Evolutionary conservation across 2,329 filamentous ascomycete species (phyloP).

Genomic region (Hypoxylon sp.): DNA sequence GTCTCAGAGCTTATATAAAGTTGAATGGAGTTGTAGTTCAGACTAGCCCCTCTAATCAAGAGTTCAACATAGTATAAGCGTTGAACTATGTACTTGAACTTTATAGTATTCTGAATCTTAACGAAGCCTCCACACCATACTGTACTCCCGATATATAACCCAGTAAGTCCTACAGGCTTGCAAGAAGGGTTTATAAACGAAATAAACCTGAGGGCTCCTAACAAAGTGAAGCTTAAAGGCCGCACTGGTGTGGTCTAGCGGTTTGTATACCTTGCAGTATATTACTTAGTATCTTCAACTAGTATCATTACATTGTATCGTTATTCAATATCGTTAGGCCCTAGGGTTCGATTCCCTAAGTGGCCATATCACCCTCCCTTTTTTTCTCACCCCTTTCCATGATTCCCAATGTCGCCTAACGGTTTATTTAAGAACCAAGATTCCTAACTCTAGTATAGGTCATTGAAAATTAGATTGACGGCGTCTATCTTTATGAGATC

Average conservation of each 20-base stretch:
- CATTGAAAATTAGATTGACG: no score
- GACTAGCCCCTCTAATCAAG: not conserved
- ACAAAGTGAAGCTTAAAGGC: constrained; percentile 4
- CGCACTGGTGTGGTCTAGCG: constrained; percentile 18
- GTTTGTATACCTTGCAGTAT: not conserved
- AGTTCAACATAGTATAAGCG: not conserved
- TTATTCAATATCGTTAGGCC: constrained; percentile 16
- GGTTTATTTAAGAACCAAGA: no score
- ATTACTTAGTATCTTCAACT: constrained; percentile 1
- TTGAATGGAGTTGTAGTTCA: not conserved
- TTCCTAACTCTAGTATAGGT: no score
- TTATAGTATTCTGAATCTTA: not conserved
- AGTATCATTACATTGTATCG: constrained; percentile 2
- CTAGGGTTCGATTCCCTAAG: constrained; percentile 28
- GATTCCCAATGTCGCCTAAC: no score
- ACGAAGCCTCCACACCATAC: not conserved
- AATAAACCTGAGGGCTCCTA: not conserved
- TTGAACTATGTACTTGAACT: not conserved
- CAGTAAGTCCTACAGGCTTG: not conserved
- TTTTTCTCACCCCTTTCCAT: not conserved
- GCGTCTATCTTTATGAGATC: no score
- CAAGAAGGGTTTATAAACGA: not conserved
- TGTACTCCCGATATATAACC: not conserved
- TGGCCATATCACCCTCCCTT: constrained; percentile 1
- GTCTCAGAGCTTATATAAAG: not conserved